Conservation (phyloP, 2,329 filamentous ascomycete genomes). For the Ophiocordyceps unilateralis region DNA sequence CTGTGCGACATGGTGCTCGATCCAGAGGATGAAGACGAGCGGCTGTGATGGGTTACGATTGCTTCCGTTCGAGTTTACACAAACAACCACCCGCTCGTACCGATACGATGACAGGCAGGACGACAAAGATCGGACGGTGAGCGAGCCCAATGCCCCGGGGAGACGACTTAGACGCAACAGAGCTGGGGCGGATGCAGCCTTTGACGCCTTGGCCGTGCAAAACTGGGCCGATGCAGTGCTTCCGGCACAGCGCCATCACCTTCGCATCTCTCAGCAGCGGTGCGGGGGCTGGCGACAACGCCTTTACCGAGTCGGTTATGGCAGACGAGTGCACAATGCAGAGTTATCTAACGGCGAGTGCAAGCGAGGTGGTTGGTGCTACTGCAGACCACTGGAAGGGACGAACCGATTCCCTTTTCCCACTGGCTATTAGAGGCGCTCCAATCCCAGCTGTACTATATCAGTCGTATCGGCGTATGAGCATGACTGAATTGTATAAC, state of each 20-base stretch:
- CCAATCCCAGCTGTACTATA: too few species aligned
- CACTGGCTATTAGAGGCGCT: too few species aligned
- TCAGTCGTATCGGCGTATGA: too few species aligned
- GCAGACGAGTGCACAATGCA: neutral
- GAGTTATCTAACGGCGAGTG: neutral
- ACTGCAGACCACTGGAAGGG: neutral
- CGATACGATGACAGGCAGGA: too few species aligned
- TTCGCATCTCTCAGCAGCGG: neutral
- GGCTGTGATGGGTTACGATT: neutral
- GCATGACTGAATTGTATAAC: too few species aligned
- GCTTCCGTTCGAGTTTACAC: neutral
- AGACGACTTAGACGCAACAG: too few species aligned
- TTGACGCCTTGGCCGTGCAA: neutral
- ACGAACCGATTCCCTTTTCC: neutral
- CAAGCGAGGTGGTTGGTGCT: neutral
- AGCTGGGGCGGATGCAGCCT: too few species aligned
- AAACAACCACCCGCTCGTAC: too few species aligned
- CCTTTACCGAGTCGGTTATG: neutral
- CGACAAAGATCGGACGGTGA: too few species aligned
- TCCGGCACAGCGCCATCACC: too few species aligned
- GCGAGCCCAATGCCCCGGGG: too few species aligned
- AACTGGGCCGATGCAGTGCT: neutral
- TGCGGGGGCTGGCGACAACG: neutral
- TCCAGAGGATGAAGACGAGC: slow-evolving; percentile 27
- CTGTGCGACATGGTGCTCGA: slow-evolving; percentile 59